A percentile compares a stretch with the other conserved stretches of the same genome.
Conservation (phyloP, 345 rosid species). For the Aquilaria sinensis region DNA sequence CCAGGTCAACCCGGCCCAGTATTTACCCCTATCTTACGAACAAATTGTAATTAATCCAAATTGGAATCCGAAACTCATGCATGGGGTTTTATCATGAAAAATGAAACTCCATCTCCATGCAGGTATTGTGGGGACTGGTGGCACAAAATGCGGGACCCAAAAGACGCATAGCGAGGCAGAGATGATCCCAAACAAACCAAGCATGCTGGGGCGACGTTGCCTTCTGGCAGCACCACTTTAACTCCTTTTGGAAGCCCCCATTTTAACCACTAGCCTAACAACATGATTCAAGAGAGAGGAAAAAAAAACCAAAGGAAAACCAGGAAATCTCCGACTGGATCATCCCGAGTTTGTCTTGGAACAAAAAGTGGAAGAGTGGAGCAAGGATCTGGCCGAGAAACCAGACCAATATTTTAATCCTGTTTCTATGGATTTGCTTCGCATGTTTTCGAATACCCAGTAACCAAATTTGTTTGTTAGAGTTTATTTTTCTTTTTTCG, state of each 20-base stretch:
- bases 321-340: not conserved
- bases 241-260: constrained; percentile 13
- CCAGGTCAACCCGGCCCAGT: too few relatives aligned
- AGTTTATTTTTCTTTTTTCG: too few relatives aligned
- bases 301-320: constrained; percentile 11
- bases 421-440: constrained; percentile 17
- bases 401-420: constrained; percentile 13
- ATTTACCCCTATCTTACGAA: too few relatives aligned
- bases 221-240: constrained; percentile 1
- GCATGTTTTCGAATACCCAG: constrained; percentile 17
- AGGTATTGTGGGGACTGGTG: constrained; percentile 9
- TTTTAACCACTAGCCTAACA: too few relatives aligned
- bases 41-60: too few relatives aligned
- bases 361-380: constrained; percentile 31
- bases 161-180: constrained; percentile 15
- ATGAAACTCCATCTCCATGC: too few relatives aligned
- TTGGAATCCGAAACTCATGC: too few relatives aligned
- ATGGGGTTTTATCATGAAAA: too few relatives aligned
- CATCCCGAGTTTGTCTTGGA: constrained; percentile 25
- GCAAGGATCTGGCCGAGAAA: constrained; percentile 42
- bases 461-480: too few relatives aligned
- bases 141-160: constrained; percentile 8
- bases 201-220: constrained; percentile 12
- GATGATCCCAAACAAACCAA: constrained; percentile 6
- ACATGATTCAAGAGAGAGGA: constrained; percentile 6